Conservation (phyloP, 2,329 filamentous ascomycete genomes). For the Epichloe sibirici region DNA sequence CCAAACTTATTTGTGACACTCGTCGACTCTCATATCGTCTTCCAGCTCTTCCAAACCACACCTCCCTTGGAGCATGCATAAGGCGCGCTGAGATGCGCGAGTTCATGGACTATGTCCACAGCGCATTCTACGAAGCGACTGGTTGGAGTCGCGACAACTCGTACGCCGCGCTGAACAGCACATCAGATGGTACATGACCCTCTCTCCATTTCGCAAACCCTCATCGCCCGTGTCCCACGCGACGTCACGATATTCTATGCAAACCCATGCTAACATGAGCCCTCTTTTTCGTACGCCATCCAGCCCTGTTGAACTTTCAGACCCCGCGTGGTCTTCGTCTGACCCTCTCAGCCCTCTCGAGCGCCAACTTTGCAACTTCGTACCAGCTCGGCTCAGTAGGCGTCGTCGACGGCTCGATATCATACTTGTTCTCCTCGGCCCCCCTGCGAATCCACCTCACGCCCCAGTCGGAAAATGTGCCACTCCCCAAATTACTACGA, state of each 20-base stretch:
- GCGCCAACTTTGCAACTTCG: conserved; percentile 85
- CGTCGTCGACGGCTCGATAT: conserved; percentile 90
- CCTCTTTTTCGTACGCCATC: not conserved
- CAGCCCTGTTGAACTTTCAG: conserved; percentile 77
- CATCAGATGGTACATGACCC: conserved; percentile 52
- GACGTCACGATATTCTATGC: not conserved
- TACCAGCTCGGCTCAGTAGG: conserved; percentile 86
- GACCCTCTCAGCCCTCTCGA: conserved; percentile 81
- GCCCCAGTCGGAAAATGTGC: conserved; percentile 59
- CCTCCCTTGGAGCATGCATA: conserved; percentile 16
- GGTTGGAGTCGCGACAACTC: conserved; percentile 88
- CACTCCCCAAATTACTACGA: conserved; percentile 63
- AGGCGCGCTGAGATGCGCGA: conserved; percentile 57
- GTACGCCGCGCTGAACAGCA: conserved; percentile 75
- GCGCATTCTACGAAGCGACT: conserved; percentile 76
- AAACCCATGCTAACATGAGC: conserved; percentile 9
- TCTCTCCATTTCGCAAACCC: not conserved
- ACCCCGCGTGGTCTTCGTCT: conserved; percentile 76
- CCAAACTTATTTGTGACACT: not conserved
- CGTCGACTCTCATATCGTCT: too few relatives aligned
- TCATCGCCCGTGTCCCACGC: not conserved
- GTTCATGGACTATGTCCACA: conserved; percentile 95
- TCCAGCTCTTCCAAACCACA: not conserved
- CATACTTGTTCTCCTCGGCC: conserved; percentile 90
- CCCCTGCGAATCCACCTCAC: conserved; percentile 55